These are phyloP conservation scores for Leishmania tarentolae DNA, from an alignment of 208 protist species.

Conservation along the genomic window DNA sequence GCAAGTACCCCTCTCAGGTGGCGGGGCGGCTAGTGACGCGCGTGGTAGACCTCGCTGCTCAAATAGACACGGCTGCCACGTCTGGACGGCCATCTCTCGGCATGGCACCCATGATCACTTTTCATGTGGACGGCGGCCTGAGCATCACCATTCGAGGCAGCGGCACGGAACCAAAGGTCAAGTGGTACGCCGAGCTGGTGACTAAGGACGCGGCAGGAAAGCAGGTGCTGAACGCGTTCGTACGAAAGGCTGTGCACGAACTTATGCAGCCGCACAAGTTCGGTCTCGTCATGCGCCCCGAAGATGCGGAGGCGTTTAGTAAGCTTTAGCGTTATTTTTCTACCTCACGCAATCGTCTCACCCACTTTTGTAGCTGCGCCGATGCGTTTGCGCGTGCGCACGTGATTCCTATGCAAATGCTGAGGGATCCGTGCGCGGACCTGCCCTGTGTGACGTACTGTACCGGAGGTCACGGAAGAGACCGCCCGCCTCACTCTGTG, in stretches of 20 bases:
- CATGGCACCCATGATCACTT: conserved; percentile 95
- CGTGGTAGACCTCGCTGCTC: conserved; percentile 92
- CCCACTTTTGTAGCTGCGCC: not conserved
- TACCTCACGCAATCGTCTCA: not conserved
- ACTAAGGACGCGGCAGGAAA: conserved; percentile 32
- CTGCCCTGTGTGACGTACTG: not conserved
- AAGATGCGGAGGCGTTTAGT: conserved; percentile 26
- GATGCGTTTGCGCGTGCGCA: not conserved
- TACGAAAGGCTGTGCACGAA: conserved; percentile 48
- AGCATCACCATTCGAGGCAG: conserved; percentile 93
- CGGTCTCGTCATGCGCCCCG: conserved; percentile 49
- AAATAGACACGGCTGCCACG: conserved; percentile 68
- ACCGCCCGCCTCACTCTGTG: not conserved
- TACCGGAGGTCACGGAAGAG: not conserved
- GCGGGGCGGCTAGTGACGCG: conserved; percentile 58
- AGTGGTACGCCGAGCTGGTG: conserved; percentile 91
- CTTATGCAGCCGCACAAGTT: conserved; percentile 68
- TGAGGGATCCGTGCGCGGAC: not conserved
- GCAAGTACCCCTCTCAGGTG: conserved; percentile 54
- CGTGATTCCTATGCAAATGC: not conserved
- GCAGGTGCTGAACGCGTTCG: conserved; percentile 43
- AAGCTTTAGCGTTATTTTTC: conserved; percentile 9
- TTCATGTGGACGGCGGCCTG: conserved; percentile 93
- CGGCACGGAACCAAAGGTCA: conserved; percentile 99
- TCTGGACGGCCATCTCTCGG: conserved; percentile 54